These are phyloP conservation scores for Fusarium nisikadoi DNA, from an alignment of 2,329 filamentous ascomycete genomes.

Conservation along the genomic window DNA sequence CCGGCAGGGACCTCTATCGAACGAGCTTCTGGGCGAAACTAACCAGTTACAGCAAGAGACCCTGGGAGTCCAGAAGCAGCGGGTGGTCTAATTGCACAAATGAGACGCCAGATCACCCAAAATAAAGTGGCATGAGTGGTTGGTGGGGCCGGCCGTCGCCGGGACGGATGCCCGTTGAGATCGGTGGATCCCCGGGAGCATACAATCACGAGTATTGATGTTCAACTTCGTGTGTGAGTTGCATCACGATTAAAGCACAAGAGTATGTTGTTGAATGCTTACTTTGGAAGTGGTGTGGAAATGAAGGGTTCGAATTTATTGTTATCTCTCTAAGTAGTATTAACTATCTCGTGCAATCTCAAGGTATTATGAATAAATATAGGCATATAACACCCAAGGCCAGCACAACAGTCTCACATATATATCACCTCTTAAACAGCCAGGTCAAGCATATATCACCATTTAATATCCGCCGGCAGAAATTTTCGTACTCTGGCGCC, in stretches of 20 bases:
- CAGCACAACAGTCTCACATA: neutral
- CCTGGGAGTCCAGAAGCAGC: slow-evolving; percentile 28
- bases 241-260: neutral
- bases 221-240: neutral
- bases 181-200: slow-evolving; percentile 21
- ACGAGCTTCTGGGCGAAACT: slow-evolving; percentile 27
- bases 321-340: neutral
- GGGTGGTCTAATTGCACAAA: slow-evolving; percentile 14
- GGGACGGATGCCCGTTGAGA: slow-evolving; percentile 18
- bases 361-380: neutral
- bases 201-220: neutral
- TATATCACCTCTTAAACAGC: too few species aligned
- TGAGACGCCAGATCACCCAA: slow-evolving; percentile 2
- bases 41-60: slow-evolving; percentile 33
- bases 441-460: neutral
- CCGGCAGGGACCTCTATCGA: slow-evolving; percentile 32
- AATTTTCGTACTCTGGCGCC: neutral
- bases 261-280: neutral
- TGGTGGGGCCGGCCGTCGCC: slow-evolving; percentile 40
- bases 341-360: neutral
- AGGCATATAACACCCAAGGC: neutral
- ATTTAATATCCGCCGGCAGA: neutral
- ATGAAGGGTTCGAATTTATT: neutral
- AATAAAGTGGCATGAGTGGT: slow-evolving; percentile 32
- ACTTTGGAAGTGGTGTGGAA: neutral